Evolutionary conservation across 2,329 filamentous ascomycete species (phyloP).

Genomic region (Ophiostoma pallidulum): DNA sequence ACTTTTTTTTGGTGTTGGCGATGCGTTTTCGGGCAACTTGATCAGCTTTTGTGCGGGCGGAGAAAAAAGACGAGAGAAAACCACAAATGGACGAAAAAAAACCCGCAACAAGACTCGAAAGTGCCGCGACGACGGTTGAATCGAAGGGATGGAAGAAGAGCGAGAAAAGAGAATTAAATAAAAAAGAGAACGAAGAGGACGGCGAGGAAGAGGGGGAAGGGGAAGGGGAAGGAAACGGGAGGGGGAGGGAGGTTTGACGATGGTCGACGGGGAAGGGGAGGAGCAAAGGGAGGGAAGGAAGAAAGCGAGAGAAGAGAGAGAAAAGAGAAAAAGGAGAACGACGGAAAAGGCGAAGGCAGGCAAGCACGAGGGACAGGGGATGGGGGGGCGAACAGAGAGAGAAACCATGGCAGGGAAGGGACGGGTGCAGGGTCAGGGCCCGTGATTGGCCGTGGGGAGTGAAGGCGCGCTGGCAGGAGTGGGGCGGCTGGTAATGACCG

Average conservation of each 20-base stretch:
- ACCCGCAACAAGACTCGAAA: slow-evolving; percentile 4
- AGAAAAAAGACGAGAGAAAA: neutral
- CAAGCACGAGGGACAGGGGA: neutral
- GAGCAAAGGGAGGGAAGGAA: neutral
- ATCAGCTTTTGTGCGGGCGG: neutral
- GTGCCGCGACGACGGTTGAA: slow-evolving; percentile 1
- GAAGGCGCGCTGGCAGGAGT: slow-evolving; percentile 5
- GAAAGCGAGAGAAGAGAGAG: neutral
- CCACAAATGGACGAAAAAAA: neutral
- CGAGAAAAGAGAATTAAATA: slow-evolving; percentile 2
- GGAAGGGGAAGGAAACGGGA: neutral
- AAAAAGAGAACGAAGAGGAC: neutral
- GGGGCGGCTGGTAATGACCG: neutral
- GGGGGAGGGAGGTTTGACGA: slow-evolving; percentile 1
- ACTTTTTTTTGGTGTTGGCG: neutral
- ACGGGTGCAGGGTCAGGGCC: neutral
- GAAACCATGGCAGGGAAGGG: neutral
- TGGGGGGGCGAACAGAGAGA: neutral
- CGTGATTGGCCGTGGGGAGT: slow-evolving; percentile 1
- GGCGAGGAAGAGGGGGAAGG: neutral
- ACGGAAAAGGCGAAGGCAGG: neutral
- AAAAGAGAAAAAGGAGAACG: neutral
- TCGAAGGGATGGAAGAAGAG: slow-evolving; percentile 1
- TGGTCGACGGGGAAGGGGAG: neutral
- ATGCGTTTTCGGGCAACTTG: neutral